Percentiles rank a stretch among this genome's conserved stretches.
These are phyloP conservation scores for Acer yangbiense DNA, from an alignment of 345 rosid species.

Conservation along the genomic window DNA sequence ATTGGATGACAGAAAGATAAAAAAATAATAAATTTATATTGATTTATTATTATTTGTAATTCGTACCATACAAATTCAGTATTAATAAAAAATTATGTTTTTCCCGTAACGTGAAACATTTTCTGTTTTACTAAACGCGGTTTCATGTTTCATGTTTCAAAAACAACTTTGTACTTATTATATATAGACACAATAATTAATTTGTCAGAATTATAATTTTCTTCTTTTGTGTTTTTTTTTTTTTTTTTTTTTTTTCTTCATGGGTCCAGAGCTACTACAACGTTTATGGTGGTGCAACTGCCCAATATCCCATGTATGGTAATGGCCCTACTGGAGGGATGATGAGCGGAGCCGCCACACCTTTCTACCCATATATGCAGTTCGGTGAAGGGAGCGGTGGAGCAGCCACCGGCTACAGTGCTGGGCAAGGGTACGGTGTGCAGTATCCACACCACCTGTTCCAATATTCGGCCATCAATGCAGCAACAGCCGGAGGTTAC, in stretches of 20 bases:
- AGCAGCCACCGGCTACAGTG: constrained; percentile 53
- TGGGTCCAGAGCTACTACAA: constrained; percentile 72
- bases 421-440: constrained; percentile 58
- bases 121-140: too few relatives aligned
- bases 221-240: background rate
- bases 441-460: constrained; percentile 82
- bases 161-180: too few relatives aligned
- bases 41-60: too few relatives aligned
- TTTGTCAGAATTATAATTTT: constrained; percentile 12
- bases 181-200: background rate
- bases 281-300: constrained; percentile 75
- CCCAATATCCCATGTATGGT: constrained; percentile 79
- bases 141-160: too few relatives aligned
- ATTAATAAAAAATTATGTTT: too few relatives aligned
- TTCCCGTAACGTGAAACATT: too few relatives aligned
- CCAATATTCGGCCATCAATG: constrained; percentile 67
- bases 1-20: too few relatives aligned
- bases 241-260: background rate
- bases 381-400: constrained; percentile 73
- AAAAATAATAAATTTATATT: too few relatives aligned
- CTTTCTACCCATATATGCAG: constrained; percentile 84
- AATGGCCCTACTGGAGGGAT: constrained; percentile 59
- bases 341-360: constrained; percentile 54
- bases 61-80: too few relatives aligned
- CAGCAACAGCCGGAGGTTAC: constrained; percentile 56